Evolutionary conservation across 495 filamentous ascomycete species (phyloP), one percentile per base, ranked within the genome.

Genomic region (Aspergillus haitiensis): DNA sequence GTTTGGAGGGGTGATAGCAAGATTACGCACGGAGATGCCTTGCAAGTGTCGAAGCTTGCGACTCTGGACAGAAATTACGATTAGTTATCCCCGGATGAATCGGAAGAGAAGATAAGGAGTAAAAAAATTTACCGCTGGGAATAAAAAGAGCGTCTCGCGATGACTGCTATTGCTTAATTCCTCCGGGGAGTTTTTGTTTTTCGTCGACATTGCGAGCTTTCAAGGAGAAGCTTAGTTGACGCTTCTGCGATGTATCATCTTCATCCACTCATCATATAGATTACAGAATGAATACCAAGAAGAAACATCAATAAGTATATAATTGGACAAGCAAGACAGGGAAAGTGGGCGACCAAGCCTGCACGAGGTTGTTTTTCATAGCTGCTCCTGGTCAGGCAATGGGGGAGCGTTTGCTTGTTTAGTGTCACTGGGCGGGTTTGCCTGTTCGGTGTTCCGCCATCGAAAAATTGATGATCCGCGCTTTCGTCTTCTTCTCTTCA

Each of bases 11-110:
- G 73, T 73, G 50, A 93, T 84, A 55, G 85, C 82, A 37, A 97
- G 77, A 70, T 97, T 98, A 50, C 94, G 90, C 21, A 97, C 74
- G 48, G 88, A 92, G 50, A 98, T 86, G 52, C 90, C 91, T 62
- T 89, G 86, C 13, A 98, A 80, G 76, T 97, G 92, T 52, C 94
- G 86, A 32, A 98, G 80, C 70, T 88, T 93, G 64, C 92, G 86
- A 69, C 95, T 97, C 85, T 95, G 66, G 12, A 35, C 39, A 16
- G n/a, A 6, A 13, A 34, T 18, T 27, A 50, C 49, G 9, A 70
- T 66, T 48, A 61, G 55, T 31, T 48, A 42, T 35, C 11, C 35
- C 11, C 13, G 21, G 12, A 27, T 33, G 4, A 9, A 7, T 46
- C 16, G 7, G 12, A 56, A 1, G 9, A 45, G 10, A 18, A 21